Evolutionary conservation across 257 asterid species (phyloP).

Genomic region (Perilla frutescens): DNA sequence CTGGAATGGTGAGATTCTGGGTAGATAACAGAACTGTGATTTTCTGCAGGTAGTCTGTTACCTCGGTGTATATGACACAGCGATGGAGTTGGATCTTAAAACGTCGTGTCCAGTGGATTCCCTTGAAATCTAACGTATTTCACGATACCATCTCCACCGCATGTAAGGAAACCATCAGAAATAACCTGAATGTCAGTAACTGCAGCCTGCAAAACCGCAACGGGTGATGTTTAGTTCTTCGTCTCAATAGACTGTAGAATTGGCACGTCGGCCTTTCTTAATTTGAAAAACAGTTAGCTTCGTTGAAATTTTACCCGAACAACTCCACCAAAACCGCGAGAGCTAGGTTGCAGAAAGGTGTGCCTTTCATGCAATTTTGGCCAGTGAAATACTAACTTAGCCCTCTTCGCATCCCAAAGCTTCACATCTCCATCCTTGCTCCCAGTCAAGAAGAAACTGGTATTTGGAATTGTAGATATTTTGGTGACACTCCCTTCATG

Average conservation of each 20-base stretch:
- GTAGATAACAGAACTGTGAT: neutral
- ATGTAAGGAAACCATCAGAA: conserved; percentile 87
- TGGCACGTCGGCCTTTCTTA: neutral
- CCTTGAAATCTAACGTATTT: conserved; percentile 61
- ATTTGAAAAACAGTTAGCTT: neutral
- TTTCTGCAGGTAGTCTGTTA: conserved; percentile 1
- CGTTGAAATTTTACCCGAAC: conserved; percentile 66
- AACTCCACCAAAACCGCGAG: conserved; percentile 91
- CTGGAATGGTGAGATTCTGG: neutral
- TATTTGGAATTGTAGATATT: conserved; percentile 82
- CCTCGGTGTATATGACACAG: conserved; percentile 1
- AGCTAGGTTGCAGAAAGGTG: conserved; percentile 83
- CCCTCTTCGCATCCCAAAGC: conserved; percentile 98
- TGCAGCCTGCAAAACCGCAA: conserved; percentile 63
- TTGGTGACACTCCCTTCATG: conserved; percentile 84
- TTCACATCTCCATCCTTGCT: conserved; percentile 99
- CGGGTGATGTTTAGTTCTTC: conserved; percentile 31
- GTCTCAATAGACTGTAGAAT: neutral
- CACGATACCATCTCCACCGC: conserved; percentile 95
- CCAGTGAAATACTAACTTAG: conserved; percentile 90
- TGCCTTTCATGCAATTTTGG: conserved; percentile 96
- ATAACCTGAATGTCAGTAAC: conserved; percentile 88
- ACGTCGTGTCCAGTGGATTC: conserved; percentile 16
- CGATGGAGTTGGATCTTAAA: conserved; percentile 23
- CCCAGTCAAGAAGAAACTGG: conserved; percentile 97